Base-by-base conservation (phyloP, 140 eudicot species). In the Flaveria floridana region DNA sequence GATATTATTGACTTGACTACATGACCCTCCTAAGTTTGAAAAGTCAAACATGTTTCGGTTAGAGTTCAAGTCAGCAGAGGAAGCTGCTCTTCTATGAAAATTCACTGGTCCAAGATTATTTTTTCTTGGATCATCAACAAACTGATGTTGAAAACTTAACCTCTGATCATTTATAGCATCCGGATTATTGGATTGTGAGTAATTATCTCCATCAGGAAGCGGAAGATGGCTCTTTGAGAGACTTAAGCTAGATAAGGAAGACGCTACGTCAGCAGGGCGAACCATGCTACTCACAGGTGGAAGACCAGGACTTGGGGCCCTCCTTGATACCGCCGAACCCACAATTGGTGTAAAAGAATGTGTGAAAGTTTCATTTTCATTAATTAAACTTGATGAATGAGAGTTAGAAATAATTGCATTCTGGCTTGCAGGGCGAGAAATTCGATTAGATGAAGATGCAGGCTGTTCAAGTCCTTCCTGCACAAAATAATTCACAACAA, bases 391-490 rank as follows among this genome's bases (percentile, higher is more conserved):
- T 2, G 79, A 30, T 47, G 83, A 68, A 74, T 76, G 71, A 23
- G 86, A 41, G 47, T 68, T 76, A 59, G 88, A 68, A 46, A 75
- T 52, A 44, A 84, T 72, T 28, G 90, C 85, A 73, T 79, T 86
- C 34, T 66, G 89, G 62, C 90, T 87, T 61, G 94, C 72, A 68
- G 89, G 76, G 2, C 81, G 87, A 63, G 97, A 85, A 18, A 82
- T 82, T 63, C 78, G 82, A 46, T 83, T 83, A 3, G 85, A 65
- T 37, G 82, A 78, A 14, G 84, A 75, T 42, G 74, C 57, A 61
- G 86, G 81, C 42, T 75, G 89, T 26, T 79, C 81, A 68, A 76
- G 81, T 52, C 97, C 96, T 85, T 91, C 96, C 96, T 91, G 89
- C 81, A 80, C 25, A 66, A 41, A 20, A 50, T 6, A 30, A 20